Evolutionary conservation across 495 filamentous ascomycete species (phyloP).

Genomic region (Xylaria cubensis): DNA sequence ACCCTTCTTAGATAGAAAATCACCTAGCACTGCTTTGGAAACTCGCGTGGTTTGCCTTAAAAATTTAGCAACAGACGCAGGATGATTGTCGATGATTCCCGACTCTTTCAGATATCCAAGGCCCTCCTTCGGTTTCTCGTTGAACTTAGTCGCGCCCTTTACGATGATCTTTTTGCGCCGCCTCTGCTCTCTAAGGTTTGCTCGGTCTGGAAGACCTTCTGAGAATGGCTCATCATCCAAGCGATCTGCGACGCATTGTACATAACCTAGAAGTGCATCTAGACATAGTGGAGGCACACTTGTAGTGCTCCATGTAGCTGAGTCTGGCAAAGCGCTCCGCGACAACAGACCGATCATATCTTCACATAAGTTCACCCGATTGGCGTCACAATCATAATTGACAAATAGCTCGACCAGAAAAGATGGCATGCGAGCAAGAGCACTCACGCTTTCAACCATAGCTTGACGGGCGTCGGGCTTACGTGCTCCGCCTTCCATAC

Average conservation of each 20-base stretch:
- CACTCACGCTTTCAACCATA: constrained; percentile 97
- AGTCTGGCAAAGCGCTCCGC: constrained; percentile 94
- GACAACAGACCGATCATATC: constrained; percentile 93
- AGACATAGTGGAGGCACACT: constrained; percentile 96
- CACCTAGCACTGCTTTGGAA: constrained; percentile 89
- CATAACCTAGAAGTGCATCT: constrained; percentile 86
- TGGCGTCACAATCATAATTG: constrained; percentile 97
- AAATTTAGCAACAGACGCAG: constrained; percentile 77
- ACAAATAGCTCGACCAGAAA: constrained; percentile 95
- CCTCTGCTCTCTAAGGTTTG: constrained; percentile 70
- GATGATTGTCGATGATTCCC: constrained; percentile 80
- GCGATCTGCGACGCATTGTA: constrained; percentile 89
- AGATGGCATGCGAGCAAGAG: constrained; percentile 86
- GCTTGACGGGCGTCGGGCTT: constrained; percentile 95
- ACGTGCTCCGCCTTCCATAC: constrained; percentile 87
- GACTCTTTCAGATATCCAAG: constrained; percentile 84
- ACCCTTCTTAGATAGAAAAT: constrained; percentile 87
- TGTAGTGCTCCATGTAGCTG: constrained; percentile 98
- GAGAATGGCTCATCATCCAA: constrained; percentile 70
- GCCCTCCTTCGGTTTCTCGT: constrained; percentile 89
- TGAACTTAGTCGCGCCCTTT: constrained; percentile 88
- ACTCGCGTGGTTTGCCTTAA: constrained; percentile 83
- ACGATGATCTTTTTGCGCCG: constrained; percentile 86
- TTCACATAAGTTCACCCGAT: constrained; percentile 90
- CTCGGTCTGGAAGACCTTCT: constrained; percentile 72